A percentile compares a stretch with the other conserved stretches of the same genome.
Evolutionary conservation across 768 basidiomycete genomes (phyloP).

Genomic region (Rubroboletus pulcherrimus): DNA sequence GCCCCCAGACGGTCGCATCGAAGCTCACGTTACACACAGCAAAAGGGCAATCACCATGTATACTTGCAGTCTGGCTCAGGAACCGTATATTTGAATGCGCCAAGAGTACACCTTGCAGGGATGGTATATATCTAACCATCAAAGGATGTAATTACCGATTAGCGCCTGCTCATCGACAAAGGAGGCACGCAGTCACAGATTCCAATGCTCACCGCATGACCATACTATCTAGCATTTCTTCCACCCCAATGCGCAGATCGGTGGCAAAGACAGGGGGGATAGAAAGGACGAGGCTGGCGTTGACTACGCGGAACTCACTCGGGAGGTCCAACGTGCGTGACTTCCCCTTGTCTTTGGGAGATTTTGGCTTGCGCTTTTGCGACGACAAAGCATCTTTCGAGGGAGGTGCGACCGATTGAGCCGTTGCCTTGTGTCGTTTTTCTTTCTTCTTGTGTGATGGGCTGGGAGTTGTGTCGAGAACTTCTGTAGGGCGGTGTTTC

Average conservation of each 20-base stretch:
- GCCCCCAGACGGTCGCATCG: conserved; percentile 87
- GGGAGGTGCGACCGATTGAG: background rate
- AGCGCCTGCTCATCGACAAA: conserved; percentile 1
- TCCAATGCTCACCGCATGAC: conserved; percentile 76
- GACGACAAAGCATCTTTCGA: conserved; percentile 7
- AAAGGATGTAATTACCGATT: background rate
- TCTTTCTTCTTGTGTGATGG: conserved; percentile 36
- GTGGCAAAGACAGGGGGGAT: conserved; percentile 79
- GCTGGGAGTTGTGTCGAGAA: conserved; percentile 15
- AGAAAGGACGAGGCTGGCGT: conserved; percentile 65
- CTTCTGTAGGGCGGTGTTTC: conserved; percentile 37
- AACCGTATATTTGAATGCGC: conserved; percentile 80
- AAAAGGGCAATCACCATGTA: conserved; percentile 85
- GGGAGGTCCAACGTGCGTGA: conserved; percentile 27
- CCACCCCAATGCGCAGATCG: conserved; percentile 68
- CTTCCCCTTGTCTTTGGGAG: conserved; percentile 37
- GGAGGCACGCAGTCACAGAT: background rate
- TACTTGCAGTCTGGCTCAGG: conserved; percentile 54
- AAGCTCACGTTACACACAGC: conserved; percentile 71
- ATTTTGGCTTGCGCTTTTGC: conserved; percentile 22
- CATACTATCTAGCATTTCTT: conserved; percentile 92
- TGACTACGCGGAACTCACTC: conserved; percentile 59
- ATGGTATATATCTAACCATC: conserved; percentile 73
- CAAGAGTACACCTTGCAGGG: conserved; percentile 83
- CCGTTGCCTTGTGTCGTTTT: conserved; percentile 24